These are phyloP conservation scores for Linanthus parryae DNA, from an alignment of 148 eudicot genomes.

Conservation along the genomic window DNA sequence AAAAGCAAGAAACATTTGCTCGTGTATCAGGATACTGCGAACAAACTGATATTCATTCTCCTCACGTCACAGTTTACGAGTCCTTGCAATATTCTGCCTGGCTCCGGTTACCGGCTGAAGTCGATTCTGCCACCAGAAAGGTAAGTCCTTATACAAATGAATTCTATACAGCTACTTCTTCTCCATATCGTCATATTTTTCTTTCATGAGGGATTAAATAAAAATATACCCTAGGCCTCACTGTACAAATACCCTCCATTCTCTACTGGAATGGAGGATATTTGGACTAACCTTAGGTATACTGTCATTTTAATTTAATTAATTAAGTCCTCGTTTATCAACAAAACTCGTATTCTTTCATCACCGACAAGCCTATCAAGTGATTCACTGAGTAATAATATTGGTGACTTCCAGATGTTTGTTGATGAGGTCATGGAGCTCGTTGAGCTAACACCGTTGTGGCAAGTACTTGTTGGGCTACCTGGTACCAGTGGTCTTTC, in stretches of 20 bases:
- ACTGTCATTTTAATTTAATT: background rate
- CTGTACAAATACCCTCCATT: too few species aligned
- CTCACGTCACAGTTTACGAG: constrained; percentile 71
- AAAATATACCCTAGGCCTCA: too few species aligned
- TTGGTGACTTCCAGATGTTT: constrained; percentile 39
- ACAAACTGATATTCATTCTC: constrained; percentile 87
- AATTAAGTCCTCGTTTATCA: too few species aligned
- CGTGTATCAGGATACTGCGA: constrained; percentile 81
- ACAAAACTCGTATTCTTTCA: too few species aligned
- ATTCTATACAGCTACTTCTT: too few species aligned
- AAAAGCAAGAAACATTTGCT: constrained; percentile 77
- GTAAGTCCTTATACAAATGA: too few species aligned
- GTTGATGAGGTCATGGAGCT: constrained; percentile 57
- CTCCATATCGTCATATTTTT: too few species aligned
- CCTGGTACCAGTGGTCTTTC: constrained; percentile 55
- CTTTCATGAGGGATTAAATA: too few species aligned
- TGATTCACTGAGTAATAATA: background rate
- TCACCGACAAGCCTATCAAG: too few species aligned
- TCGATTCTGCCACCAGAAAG: constrained; percentile 48
- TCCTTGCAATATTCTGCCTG: constrained; percentile 75
- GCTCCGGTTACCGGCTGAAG: constrained; percentile 62
- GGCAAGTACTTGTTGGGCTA: constrained; percentile 48
- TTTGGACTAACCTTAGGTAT: too few species aligned
- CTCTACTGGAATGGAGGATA: too few species aligned
- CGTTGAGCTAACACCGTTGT: constrained; percentile 37